Base-by-base conservation (phyloP, 345 rosid species). In the Erodium maritimum region DNA sequence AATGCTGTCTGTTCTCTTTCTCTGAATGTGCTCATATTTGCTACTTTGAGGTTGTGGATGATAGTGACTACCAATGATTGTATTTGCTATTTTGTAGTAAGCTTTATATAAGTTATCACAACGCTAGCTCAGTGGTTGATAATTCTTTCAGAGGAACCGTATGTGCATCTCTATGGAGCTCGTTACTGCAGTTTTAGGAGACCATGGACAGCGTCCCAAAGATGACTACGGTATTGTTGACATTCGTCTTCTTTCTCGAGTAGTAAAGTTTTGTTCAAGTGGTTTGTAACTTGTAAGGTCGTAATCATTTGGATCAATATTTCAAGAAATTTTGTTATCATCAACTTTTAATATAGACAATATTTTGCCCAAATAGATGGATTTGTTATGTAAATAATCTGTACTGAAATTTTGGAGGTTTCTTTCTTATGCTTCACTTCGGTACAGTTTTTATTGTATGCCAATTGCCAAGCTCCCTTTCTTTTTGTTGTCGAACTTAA, bases 121-220 rank as follows among this genome's bases (percentile, higher is more conserved):
- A 29, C 4, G 5, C 37, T 29, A 29, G 9, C 37, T 11, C 21
- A 42, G 29, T 55, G 2, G 52, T 55, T 52, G 34, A 29, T 57
- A 37, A 48, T 72, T 65, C 51, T 78, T 63, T 52, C 80, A 91
- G 99, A 77, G 64, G 64, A 81, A 80, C 55, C 87, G 65, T 20
- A 81, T 85, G 82, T 88, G 87, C 77, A 78, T 91, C 77, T 91
- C 99, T 53, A 91, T 89, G 99, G 99, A 91, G 73, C 75, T 91
- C 67, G 99, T 91, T 23, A 91, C 99, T 37, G 99, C 99, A 55
- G 96, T 91, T 63, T 82, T 91, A 52, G 99, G 99, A 71, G 99
- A 91, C 73, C 99, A 91, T 68, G 99, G 99, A 46, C 96, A 91
- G 61, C 91, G 96, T 16, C 96, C 99, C 21, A 61, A 22, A 45